Evolutionary conservation across 208 protist genomes (phyloP).

Genomic region (Willaertia magna): DNA sequence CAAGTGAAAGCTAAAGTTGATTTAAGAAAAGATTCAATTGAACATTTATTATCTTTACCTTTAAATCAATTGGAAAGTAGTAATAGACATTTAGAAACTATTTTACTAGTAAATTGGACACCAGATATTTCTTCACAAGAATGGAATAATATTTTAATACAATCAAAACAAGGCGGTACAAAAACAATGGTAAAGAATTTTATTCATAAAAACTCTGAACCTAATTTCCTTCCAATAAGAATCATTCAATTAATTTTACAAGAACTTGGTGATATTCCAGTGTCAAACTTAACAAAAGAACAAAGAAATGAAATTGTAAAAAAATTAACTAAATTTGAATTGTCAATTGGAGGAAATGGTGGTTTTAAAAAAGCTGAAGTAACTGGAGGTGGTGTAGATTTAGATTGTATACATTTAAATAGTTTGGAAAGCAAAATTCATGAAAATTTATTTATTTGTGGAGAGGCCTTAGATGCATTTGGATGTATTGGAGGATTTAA

Average conservation of each 20-base stretch:
- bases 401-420: background rate
- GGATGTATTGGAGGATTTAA: slow-evolving; percentile 9
- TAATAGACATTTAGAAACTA: no score
- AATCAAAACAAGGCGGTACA: background rate
- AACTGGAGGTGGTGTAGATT: background rate
- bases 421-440: background rate
- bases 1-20: no score
- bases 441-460: background rate
- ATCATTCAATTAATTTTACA: background rate
- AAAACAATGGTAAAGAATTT: background rate
- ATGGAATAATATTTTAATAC: background rate
- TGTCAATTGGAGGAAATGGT: background rate
- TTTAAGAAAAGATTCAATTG: no score
- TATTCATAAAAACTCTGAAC: background rate
- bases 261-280: background rate
- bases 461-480: slow-evolving; percentile 2
- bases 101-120: background rate
- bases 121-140: background rate
- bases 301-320: background rate
- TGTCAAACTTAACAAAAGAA: background rate
- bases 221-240: background rate
- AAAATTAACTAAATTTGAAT: background rate
- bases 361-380: background rate
- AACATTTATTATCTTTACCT: no score
- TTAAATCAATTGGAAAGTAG: no score